Evolutionary conservation across 495 filamentous ascomycete species (phyloP), one percentile per base, ranked within the genome.

Genomic region (Xeromyces bisporus): DNA sequence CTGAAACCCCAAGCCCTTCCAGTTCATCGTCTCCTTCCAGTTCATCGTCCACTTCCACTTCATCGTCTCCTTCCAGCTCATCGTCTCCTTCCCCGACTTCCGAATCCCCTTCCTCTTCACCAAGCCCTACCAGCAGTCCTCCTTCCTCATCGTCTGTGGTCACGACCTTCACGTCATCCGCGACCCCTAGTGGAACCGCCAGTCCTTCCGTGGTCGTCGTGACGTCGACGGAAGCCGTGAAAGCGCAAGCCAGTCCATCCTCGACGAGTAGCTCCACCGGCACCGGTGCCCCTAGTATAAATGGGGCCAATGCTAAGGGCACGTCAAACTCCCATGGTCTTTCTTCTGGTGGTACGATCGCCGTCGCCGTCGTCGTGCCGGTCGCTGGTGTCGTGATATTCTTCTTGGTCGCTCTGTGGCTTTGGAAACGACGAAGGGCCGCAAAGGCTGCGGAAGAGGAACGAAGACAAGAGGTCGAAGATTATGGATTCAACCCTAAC

Each of bases 401-500:
- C 24, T 70, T 92, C 7, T 44, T 83, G 17, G 72, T 64, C 3
- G 74, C 75, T 1, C 58, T 96, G 24, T 85, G 77, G 48, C 67
- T 92, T 37, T 97, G 83, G 82, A 72, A 80, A 40, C 82, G 70
- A 56, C 73, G 81, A 31, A 92, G 86, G 53, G 72, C 77, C 40
- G 71, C 75, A 23, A 92, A 80, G 57, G 75, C 75, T 26, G 75
- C 72, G n/a, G 80, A 81, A 42, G 89, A 93, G 39, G 71, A 82
- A 30, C 67, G 89, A 32, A 69, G 85, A 33, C 93, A 93, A 53
- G 91, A 96, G 47, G 80, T 93, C 2, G 87, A 94, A 49, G 89
- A 94, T 42, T 94, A 94, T 48, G 77, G 75, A 13, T 94, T 84
- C 61, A 96, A 94, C 48, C 89, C 87, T 6, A 96, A 94, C 53